A percentile compares a stretch with the other conserved stretches of the same genome.
These are phyloP conservation scores for Tympanopsis confertula DNA, from an alignment of 2,329 filamentous ascomycete species.

Conservation along the genomic window DNA sequence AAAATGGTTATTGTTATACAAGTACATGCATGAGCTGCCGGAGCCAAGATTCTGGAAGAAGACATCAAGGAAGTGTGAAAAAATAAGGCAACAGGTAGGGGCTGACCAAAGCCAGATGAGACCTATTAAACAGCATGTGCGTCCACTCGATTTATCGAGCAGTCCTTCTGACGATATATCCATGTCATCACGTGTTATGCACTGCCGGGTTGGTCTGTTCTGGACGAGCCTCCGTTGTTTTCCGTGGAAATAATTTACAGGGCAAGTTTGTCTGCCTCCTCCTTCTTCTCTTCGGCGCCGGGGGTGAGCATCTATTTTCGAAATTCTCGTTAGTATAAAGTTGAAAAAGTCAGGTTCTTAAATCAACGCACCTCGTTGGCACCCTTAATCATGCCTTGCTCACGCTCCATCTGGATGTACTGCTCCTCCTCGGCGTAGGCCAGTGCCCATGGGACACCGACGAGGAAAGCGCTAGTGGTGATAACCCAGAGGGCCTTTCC, in stretches of 20 bases:
- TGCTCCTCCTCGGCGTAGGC: constrained; percentile 94
- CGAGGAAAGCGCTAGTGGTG: constrained; percentile 74
- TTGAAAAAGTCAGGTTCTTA: background rate
- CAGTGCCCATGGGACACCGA: constrained; percentile 87
- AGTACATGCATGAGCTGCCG: background rate
- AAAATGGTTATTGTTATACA: constrained; percentile 1
- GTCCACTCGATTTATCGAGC: too few species aligned
- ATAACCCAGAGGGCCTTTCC: constrained; percentile 87
- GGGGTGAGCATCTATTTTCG: constrained; percentile 31
- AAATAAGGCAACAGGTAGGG: background rate
- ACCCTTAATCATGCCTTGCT: constrained; percentile 89
- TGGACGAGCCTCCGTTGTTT: too few species aligned
- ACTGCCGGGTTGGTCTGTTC: too few species aligned
- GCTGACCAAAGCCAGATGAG: too few species aligned
- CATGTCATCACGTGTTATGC: too few species aligned
- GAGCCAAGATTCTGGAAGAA: background rate
- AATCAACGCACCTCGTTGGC: constrained; percentile 57
- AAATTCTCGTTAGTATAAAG: constrained; percentile 3
- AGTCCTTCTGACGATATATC: too few species aligned
- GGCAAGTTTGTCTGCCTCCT: constrained; percentile 33
- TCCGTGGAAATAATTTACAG: constrained; percentile 24
- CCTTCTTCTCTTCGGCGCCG: constrained; percentile 21
- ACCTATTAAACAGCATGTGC: too few species aligned
- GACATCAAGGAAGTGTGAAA: background rate
- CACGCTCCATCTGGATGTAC: constrained; percentile 92